Base-by-base conservation (phyloP, 768 basidiomycete species). In the Boletus reticulatus region DNA sequence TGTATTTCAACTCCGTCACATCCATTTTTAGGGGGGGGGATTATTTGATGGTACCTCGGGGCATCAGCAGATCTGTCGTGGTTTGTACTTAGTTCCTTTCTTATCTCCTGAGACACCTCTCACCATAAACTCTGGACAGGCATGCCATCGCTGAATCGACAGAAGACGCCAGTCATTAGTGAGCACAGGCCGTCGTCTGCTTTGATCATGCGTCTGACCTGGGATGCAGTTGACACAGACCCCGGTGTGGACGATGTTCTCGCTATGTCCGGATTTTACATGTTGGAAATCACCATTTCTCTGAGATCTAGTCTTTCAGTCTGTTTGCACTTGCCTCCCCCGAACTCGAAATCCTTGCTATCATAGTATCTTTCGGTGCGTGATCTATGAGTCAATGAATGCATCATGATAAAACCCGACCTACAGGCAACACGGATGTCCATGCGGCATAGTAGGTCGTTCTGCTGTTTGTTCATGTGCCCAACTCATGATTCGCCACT, bases 211-310 rank as follows among this genome's bases (percentile, higher is more conserved):
- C 6, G 34, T 39, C 34, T 62, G 52, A 69, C 32, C 22, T 19
- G n/a, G 36, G 20, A 44, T 39, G 19, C 31, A 92, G 89, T 92
- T 64, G 91, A 92, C 62, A 89, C 89, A 27, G 92, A 94, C 66
- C 89, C 92, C 8, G 92, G 92, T 34, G 86, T 92, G 4, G 92
- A 94, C 65, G 92, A 94, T 68, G 75, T 79, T 24, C 61, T 92
- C 49, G 91, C 91, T 29, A 83, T 94, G 90, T 88, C 55, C 55
- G 84, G 69, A 29, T 55, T 51, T 22, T 29, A 45, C n/a, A 36
- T 17, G 16, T 52, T 36, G 4, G 0, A 20, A 51, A 22, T 14
- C 13, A 34, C 17, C 32, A 20, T 38, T 36, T 31, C 24, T 42
- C 43, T 48, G 20, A 53, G 9, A 43, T 53, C 6, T 47, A 31